phyloP scores from a whole-genome alignment of 139 green algal species.

The Chlamydomonas urium region DNA sequence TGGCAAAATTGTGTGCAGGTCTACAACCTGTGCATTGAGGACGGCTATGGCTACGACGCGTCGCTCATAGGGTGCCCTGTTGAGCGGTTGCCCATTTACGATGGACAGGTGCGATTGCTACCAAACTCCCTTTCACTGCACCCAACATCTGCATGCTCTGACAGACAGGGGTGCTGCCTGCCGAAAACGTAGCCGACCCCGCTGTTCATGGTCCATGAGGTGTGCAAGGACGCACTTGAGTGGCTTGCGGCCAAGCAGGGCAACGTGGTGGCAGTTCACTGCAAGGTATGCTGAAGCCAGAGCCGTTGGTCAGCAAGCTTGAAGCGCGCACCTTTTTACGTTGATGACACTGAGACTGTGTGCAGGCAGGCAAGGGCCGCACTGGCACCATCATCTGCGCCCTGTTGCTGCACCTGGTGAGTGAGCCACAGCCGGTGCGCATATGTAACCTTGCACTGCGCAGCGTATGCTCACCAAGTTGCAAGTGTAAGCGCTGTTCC shows the following conservation, averaged over 20 bases:
- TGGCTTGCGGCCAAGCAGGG: conserved; percentile 5
- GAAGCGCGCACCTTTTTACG: no score
- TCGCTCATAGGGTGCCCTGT: neutral
- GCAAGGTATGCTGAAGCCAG: no score
- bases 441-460: no score
- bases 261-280: conserved; percentile 22
- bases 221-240: conserved; percentile 19
- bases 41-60: neutral
- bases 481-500: no score
- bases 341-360: no score
- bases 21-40: conserved; percentile 11
- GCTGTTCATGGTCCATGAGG: conserved; percentile 13
- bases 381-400: conserved; percentile 26
- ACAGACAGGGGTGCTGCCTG: no score
- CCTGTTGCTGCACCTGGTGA: conserved; percentile 22
- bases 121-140: no score
- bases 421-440: neutral
- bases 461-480: no score
- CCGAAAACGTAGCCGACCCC: conserved; percentile 16
- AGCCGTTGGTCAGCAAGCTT: no score
- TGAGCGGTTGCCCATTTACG: neutral
- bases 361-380: conserved; percentile 25
- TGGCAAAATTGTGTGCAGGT: no score
- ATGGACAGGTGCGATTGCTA: neutral
- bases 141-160: no score